Base-by-base conservation (phyloP, 495 filamentous ascomycete genomes). In the Neurospora pannonica region DNA sequence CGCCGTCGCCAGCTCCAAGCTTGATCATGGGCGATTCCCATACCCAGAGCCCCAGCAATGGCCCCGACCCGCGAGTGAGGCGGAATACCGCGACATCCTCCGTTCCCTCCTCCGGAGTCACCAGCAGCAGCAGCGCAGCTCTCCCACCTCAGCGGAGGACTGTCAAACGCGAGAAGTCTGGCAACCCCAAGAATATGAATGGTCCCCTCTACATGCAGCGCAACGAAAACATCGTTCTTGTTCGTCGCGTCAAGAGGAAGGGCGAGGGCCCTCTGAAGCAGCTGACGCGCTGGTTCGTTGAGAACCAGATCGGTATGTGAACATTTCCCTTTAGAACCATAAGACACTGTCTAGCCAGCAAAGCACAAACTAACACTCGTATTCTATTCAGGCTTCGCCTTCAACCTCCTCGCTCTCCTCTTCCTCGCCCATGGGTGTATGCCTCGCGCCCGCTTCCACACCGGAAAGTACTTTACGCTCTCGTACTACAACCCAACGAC, bases 381-480 rank as follows among this genome's bases (percentile, higher is more conserved):
- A 31, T 24, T 62, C 48, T 24, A n/a, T 15, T 36, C 42, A 82
- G 80, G 78, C 43, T 60, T 82, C 72, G 79, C 80, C n/a, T 81
- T 80, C 77, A 82, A 82, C 73, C 78, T 94, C 71, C 85, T 97
- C 72, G 87, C 92, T 73, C 89, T 94, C 72, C 87, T 97, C 75
- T 86, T 89, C 81, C 87, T 95, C 74, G 88, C 91, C 74, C 94
- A 97, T 85, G 84, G 92, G 74, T 89, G 87, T 75, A 92, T 95
- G 82, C 95, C 95, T 43, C 90, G 89, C 71, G 90, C 93, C 31
- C 88, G 92, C 72, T 84, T 88, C n/a, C 88, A 91, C 77, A 96
- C 94, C 46, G 86, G 88, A 74, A 95, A 94, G 72, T 97, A 97
- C 84, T 95, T 95, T 83, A 87, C 89, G 73, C 86, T 98, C 71